Conservation (phyloP, 2,329 filamentous ascomycete genomes). For the Acrodontium crateriforme region DNA sequence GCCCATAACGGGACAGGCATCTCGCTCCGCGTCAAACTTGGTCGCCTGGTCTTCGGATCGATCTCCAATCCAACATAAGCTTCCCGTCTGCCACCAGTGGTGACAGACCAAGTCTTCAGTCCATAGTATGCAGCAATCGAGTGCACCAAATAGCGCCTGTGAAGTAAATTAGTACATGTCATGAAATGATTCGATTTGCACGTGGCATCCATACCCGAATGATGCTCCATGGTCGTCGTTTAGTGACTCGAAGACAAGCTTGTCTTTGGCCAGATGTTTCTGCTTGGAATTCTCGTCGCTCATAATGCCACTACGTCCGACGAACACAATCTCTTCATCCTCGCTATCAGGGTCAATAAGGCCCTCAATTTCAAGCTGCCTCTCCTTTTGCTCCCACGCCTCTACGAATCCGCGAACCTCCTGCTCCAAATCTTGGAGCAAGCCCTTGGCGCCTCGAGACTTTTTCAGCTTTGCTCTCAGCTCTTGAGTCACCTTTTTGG, state of each 20-base stretch:
- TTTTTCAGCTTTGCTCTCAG: constrained; percentile 70
- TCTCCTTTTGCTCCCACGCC: constrained; percentile 41
- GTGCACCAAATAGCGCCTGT: constrained; percentile 80
- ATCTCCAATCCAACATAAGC: constrained; percentile 65
- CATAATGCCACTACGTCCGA: constrained; percentile 56
- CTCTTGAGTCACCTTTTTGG: constrained; percentile 57
- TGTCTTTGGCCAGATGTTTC: constrained; percentile 44
- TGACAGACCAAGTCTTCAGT: constrained; percentile 68
- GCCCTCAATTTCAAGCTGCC: constrained; percentile 32
- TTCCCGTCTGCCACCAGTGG: constrained; percentile 56
- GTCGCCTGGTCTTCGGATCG: constrained; percentile 25
- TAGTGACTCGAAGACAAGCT: constrained; percentile 67
- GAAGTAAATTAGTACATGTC: constrained; percentile 7
- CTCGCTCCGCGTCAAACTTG: constrained; percentile 22
- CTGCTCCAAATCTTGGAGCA: constrained; percentile 73
- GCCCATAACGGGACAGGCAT: constrained; percentile 53
- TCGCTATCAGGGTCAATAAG: constrained; percentile 37
- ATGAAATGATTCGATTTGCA: background rate
- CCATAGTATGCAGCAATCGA: constrained; percentile 88
- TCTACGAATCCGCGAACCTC: constrained; percentile 65
- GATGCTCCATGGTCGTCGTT: constrained; percentile 62
- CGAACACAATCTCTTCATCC: constrained; percentile 87
- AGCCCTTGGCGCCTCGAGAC: constrained; percentile 58
- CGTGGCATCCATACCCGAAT: constrained; percentile 54
- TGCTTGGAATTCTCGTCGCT: constrained; percentile 40